These are phyloP conservation scores for Bidens hawaiensis DNA, from an alignment of 140 eudicot genomes.

Conservation along the genomic window DNA sequence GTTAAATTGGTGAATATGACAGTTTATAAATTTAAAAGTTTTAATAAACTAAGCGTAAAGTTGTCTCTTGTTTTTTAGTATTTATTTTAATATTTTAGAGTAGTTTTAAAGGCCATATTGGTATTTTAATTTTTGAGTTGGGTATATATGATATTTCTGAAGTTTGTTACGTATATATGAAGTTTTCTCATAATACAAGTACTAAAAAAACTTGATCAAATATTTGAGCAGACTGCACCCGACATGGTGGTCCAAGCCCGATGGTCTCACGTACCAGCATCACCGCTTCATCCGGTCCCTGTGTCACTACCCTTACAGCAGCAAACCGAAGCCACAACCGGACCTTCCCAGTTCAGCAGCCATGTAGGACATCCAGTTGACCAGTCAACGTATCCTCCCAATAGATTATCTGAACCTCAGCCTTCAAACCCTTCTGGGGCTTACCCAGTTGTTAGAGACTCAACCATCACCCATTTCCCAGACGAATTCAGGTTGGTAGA, in stretches of 20 bases:
- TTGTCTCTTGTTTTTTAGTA: too few relatives aligned
- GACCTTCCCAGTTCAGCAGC: conserved; percentile 53
- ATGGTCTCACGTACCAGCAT: conserved; percentile 74
- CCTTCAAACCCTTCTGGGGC: conserved; percentile 37
- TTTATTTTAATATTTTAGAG: too few relatives aligned
- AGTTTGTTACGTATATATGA: too few relatives aligned
- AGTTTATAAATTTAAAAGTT: too few relatives aligned
- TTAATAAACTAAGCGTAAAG: too few relatives aligned
- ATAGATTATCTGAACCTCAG: conserved; percentile 53
- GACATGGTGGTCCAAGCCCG: conserved; percentile 66
- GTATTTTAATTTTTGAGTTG: too few relatives aligned
- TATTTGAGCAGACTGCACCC: conserved; percentile 53
- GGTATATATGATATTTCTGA: too few relatives aligned
- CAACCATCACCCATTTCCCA: conserved; percentile 42
- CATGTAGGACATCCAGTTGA: conserved; percentile 50
- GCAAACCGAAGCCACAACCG: conserved; percentile 44
- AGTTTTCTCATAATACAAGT: neutral
- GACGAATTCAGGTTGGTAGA: conserved; percentile 53
- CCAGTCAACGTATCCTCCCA: conserved; percentile 50
- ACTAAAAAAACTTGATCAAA: conserved; percentile 4
- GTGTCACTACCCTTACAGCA: conserved; percentile 66
- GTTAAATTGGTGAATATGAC: too few relatives aligned
- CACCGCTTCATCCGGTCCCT: conserved; percentile 54
- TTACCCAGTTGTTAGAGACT: conserved; percentile 33
- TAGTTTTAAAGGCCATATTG: too few relatives aligned